These are phyloP conservation scores for Leccinum truebloodii DNA, from an alignment of 768 basidiomycete species.

Conservation along the genomic window DNA sequence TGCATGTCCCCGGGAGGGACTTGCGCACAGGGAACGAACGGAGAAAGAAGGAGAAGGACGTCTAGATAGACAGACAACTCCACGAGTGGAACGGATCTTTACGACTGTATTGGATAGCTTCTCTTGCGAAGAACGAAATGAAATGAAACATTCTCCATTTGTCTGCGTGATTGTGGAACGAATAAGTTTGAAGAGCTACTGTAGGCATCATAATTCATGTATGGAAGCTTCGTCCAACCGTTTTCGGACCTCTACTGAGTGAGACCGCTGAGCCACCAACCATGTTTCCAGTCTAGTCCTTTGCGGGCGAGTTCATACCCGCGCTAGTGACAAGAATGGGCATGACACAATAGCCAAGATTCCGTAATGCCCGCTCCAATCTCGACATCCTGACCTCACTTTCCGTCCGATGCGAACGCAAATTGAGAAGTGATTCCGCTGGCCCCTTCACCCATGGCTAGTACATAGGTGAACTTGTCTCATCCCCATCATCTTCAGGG, in stretches of 20 bases:
- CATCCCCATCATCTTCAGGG: conserved; percentile 12
- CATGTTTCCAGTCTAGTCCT: conserved; percentile 15
- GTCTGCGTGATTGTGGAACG: conserved; percentile 7
- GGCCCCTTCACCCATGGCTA: not conserved
- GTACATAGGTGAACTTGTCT: not conserved
- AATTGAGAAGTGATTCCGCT: not conserved
- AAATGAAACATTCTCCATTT: conserved; percentile 41
- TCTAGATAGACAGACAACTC: conserved; percentile 16
- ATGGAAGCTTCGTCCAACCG: not conserved
- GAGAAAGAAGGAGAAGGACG: conserved; percentile 11
- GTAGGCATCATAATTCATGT: not conserved
- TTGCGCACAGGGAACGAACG: conserved; percentile 14
- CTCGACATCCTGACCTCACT: not conserved
- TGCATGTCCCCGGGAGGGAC: conserved; percentile 29
- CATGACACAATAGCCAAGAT: conserved; percentile 10
- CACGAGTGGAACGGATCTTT: conserved; percentile 23
- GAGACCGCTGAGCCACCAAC: not conserved
- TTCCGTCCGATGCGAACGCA: conserved; percentile 9
- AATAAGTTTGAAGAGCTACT: not conserved
- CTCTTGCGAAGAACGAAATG: conserved; percentile 42
- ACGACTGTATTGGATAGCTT: conserved; percentile 27
- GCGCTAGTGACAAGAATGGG: not conserved
- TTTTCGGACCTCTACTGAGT: conserved; percentile 11
- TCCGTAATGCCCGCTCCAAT: conserved; percentile 17
- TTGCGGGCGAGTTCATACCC: conserved; percentile 8